These are phyloP conservation scores for Pyronema omphalodes DNA, from an alignment of 495 filamentous ascomycete genomes.

Conservation along the genomic window DNA sequence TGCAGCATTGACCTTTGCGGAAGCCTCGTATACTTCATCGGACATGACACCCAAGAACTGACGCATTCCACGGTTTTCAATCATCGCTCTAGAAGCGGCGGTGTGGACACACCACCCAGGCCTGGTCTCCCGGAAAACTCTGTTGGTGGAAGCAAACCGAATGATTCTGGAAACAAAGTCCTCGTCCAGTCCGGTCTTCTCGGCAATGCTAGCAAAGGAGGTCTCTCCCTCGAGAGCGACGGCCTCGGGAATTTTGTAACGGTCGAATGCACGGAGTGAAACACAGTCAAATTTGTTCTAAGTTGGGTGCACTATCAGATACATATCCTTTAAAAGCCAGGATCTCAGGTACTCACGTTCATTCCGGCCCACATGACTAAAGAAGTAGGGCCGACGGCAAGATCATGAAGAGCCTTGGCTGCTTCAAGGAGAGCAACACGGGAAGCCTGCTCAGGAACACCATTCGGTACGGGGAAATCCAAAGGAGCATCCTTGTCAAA, in stretches of 20 bases:
- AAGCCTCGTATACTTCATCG: not conserved
- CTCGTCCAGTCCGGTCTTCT: not conserved
- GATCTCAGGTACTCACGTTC: not conserved
- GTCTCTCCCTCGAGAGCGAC: not conserved
- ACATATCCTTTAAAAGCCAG: too few species aligned
- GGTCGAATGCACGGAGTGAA: not conserved
- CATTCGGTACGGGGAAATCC: not conserved
- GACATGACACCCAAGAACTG: not conserved
- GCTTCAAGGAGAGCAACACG: not conserved
- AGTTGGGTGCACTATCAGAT: too few species aligned
- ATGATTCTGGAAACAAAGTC: conserved; percentile 3
- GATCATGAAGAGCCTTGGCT: not conserved
- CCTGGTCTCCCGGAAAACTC: conserved; percentile 1
- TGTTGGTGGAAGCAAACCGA: conserved; percentile 3
- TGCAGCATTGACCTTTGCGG: not conserved
- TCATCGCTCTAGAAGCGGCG: not conserved
- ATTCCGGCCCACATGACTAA: not conserved
- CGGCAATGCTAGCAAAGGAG: not conserved
- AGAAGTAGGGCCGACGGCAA: not conserved
- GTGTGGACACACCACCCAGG: conserved; percentile 2
- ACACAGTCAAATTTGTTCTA: not conserved
- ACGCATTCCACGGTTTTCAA: not conserved
- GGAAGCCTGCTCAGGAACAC: not conserved
- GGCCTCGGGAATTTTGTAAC: not conserved
- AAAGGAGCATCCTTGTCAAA: not conserved